phyloP scores from a whole-genome alignment of 345 rosid species.

The Linum trigynum region DNA sequence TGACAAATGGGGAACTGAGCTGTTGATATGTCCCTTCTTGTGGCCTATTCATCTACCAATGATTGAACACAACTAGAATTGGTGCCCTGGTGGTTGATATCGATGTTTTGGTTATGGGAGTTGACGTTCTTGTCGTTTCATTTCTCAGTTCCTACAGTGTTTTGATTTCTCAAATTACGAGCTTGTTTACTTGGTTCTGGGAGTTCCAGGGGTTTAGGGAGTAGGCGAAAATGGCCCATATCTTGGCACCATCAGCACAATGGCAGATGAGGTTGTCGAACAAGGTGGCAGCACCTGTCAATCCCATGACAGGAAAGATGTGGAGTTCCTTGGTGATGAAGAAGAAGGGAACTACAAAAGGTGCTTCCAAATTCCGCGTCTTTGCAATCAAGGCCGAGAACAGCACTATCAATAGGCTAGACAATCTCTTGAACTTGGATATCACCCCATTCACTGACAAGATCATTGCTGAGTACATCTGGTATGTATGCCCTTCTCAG shows the following conservation, averaged over 20 bases:
- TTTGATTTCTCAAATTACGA: background rate
- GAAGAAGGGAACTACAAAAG: conserved; percentile 40
- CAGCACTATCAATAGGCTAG: conserved; percentile 60
- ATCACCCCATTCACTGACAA: conserved; percentile 69
- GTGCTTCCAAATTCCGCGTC: conserved; percentile 47
- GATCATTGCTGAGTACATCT: conserved; percentile 93
- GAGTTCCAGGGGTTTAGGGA: conserved; percentile 16
- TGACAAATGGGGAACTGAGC: no score
- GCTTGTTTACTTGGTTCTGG: background rate
- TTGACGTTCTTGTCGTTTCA: background rate
- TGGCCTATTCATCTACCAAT: no score
- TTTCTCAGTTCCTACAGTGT: background rate
- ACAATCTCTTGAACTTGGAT: conserved; percentile 69
- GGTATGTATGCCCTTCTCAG: conserved; percentile 34
- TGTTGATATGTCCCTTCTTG: no score
- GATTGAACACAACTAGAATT: background rate
- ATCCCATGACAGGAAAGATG: conserved; percentile 44
- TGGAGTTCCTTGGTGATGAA: conserved; percentile 59
- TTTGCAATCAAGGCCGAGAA: conserved; percentile 58
- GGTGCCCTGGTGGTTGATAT: conserved; percentile 3
- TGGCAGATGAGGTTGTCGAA: conserved; percentile 68
- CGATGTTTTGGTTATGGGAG: background rate
- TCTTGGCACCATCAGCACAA: conserved; percentile 64
- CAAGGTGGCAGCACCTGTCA: conserved; percentile 34
- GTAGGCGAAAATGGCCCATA: conserved; percentile 67